Conservation (phyloP, 2,329 filamentous ascomycete genomes). For the Colletotrichum truncatum region DNA sequence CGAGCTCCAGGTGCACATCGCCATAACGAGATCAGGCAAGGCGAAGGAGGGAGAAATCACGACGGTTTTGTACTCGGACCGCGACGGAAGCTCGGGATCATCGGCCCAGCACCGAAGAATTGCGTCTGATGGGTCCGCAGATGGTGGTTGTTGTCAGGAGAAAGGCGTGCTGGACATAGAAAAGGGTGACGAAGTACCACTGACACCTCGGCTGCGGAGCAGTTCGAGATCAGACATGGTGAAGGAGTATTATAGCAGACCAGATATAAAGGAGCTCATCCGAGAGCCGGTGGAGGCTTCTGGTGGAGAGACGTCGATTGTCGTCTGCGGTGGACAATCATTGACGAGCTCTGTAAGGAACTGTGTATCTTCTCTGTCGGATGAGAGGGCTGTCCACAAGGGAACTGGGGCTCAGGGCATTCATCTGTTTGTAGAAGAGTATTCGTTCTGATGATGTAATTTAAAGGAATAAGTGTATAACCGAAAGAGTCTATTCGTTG, state of each 20-base stretch:
- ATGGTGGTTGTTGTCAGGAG: not conserved
- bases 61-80: constrained; percentile 26
- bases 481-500: too few species aligned
- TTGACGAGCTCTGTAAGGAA: constrained; percentile 64
- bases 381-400: constrained; percentile 71
- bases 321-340: constrained; percentile 67
- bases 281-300: constrained; percentile 64
- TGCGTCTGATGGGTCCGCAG: not conserved
- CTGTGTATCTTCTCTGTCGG: constrained; percentile 63
- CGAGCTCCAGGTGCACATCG: constrained; percentile 61
- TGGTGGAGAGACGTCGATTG: constrained; percentile 68
- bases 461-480: not conserved
- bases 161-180: constrained; percentile 13
- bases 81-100: constrained; percentile 12
- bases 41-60: constrained; percentile 36
- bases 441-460: constrained; percentile 53
- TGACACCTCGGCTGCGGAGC: constrained; percentile 27
- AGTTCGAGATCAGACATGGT: constrained; percentile 42
- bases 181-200: constrained; percentile 33
- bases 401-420: constrained; percentile 72
- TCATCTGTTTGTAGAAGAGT: constrained; percentile 68
- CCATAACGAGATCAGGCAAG: constrained; percentile 54
- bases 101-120: constrained; percentile 5
- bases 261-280: constrained; percentile 62
- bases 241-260: constrained; percentile 54